Evolutionary conservation across 768 basidiomycete species (phyloP).

Genomic region (Lactarius pseudohatsudake): DNA sequence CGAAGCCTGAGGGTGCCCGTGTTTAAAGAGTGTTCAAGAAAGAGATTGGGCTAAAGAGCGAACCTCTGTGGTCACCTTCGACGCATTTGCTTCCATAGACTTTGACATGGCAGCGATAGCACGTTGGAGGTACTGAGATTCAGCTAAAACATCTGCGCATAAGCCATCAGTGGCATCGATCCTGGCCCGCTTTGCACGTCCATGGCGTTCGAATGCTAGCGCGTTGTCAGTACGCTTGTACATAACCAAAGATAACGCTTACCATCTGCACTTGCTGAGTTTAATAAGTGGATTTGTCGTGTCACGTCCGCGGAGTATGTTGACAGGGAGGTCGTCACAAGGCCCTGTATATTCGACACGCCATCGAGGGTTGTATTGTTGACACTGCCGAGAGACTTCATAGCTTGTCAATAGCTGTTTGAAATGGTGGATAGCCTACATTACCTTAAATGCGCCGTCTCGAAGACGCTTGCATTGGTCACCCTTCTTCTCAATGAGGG

Average conservation of each 20-base stretch:
- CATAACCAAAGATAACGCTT: slow-evolving; percentile 25
- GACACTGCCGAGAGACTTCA: slow-evolving; percentile 44
- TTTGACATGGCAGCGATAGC: slow-evolving; percentile 51
- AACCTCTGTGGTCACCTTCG: slow-evolving; percentile 54
- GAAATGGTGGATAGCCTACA: slow-evolving; percentile 2
- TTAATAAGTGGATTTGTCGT: slow-evolving; percentile 46
- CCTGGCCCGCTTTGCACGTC: slow-evolving; percentile 65
- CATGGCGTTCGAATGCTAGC: slow-evolving; percentile 60
- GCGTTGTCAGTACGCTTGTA: neutral
- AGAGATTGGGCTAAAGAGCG: slow-evolving; percentile 27
- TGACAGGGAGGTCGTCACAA: slow-evolving; percentile 47
- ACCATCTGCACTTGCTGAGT: slow-evolving; percentile 48
- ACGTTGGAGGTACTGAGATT: slow-evolving; percentile 52
- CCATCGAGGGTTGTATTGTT: slow-evolving; percentile 44
- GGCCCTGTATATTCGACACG: slow-evolving; percentile 45
- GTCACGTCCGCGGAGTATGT: slow-evolving; percentile 55
- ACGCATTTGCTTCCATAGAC: slow-evolving; percentile 45
- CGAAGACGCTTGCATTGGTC: slow-evolving; percentile 54
- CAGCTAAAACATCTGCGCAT: slow-evolving; percentile 49
- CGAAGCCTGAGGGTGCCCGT: slow-evolving; percentile 40
- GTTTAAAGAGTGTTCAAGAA: slow-evolving; percentile 7
- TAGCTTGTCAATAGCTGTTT: slow-evolving; percentile 17
- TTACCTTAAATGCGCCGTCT: slow-evolving; percentile 62
- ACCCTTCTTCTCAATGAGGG: slow-evolving; percentile 45
- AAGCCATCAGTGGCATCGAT: slow-evolving; percentile 56